Evolutionary conservation across 352 stramenopile species (phyloP), one percentile per base, ranked within the genome.

Genomic region (Blastocystis hominis): DNA sequence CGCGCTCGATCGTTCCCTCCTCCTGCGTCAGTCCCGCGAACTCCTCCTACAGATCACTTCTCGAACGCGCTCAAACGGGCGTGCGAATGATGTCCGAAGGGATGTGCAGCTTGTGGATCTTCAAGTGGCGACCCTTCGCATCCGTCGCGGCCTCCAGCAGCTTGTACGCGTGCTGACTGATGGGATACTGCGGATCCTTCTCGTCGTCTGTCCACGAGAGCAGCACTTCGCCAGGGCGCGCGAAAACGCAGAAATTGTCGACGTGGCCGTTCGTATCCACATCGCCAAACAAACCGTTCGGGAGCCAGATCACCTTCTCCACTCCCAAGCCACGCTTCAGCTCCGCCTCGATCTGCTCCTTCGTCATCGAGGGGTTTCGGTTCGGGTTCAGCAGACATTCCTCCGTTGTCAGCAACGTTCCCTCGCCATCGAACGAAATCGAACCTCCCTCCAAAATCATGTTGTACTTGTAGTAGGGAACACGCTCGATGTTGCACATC

Each of bases 261-360:
- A 92, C 79, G 89, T 93, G 91, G 6, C 91, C 91, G 89, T 93
- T 92, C 7, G 91, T 93, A 88, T 93, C 91, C 20, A 90, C 76
- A 87, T 93, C 91, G 13, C 68, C 78, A 62, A 76, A 80, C 24
- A 93, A 17, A 53, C 91, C 91, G 46, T 89, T 13, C 13, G 89
- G 88, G 5, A 93, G 88, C 91, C 91, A 93, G 75, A 93, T 88
- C 24, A 93, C 88, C 79, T 91, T 91, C 20, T 76, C 59, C 9
- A 89, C 75, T n/a, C 90, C 90, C 34, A 93, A 62, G 17, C 72
- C 44, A 38, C 72, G n/a, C 61, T 89, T 80, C 13, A 93, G 61
- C 50, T 88, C 54, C 7, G 40, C 36, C 80, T 93, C 91, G 44
- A 93, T 91, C 15, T 90, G 61, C 47, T 88, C 72, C 66, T 91